These are phyloP conservation scores for Linaria vulgaris DNA, from an alignment of 257 asterid genomes.

Conservation along the genomic window DNA sequence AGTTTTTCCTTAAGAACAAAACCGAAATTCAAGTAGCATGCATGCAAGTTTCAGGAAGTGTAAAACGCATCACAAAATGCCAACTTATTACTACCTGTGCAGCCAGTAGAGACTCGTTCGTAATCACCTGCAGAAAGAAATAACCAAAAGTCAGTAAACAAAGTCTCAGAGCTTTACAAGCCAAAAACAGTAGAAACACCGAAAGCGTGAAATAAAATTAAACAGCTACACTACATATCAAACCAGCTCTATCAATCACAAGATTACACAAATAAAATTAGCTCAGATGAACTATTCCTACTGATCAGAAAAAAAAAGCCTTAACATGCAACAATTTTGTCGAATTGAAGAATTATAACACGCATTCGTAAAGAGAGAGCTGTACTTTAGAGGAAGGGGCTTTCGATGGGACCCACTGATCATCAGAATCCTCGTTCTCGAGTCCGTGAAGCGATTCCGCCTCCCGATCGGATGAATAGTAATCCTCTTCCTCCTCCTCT, in stretches of 20 bases:
- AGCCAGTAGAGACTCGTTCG: conserved; percentile 79
- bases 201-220: conserved; percentile 5
- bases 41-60: conserved; percentile 3
- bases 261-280: neutral
- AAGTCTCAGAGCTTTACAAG: neutral
- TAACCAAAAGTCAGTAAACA: conserved; percentile 14
- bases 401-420: conserved; percentile 43
- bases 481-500: conserved; percentile 57
- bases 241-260: neutral
- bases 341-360: neutral
- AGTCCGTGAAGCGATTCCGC: conserved; percentile 51
- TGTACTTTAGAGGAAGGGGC: conserved; percentile 66
- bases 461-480: conserved; percentile 54
- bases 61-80: neutral
- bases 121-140: conserved; percentile 66
- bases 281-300: neutral
- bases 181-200: neutral
- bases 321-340: neutral
- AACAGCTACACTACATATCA: conserved; percentile 2
- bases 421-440: conserved; percentile 60
- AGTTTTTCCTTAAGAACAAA: neutral
- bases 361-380: conserved; percentile 10
- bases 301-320: neutral
- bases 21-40: conserved; percentile 7
- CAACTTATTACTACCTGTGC: conserved; percentile 67